Percentiles rank a stretch among this genome's conserved stretches.
phyloP scores from a whole-genome alignment of 305 asterid genomes.

The Nicotiana rustica region DNA sequence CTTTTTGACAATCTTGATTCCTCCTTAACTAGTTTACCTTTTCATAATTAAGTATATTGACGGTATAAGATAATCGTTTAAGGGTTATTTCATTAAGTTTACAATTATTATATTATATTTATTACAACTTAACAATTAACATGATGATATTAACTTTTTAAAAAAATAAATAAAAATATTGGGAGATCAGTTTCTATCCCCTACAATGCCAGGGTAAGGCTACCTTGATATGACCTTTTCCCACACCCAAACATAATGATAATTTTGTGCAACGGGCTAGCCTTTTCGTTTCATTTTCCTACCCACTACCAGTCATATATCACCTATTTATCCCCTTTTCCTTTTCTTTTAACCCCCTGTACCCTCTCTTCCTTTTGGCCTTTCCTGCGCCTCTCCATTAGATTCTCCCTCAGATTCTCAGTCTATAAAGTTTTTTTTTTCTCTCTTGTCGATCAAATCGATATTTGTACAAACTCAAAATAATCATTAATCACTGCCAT shows the following conservation, averaged over 20 bases:
- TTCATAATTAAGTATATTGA: no score
- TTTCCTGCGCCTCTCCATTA: background rate
- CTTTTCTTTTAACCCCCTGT: background rate
- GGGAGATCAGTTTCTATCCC: background rate
- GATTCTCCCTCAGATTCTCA: conserved; percentile 14
- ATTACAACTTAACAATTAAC: no score
- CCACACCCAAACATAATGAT: no score
- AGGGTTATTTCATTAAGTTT: no score
- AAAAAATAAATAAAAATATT: background rate
- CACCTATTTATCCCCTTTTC: background rate
- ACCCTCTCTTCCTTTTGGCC: conserved; percentile 22
- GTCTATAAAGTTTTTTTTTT: background rate
- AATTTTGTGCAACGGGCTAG: no score
- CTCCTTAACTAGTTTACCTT: no score
- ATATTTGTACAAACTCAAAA: conserved; percentile 34
- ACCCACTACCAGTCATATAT: conserved; percentile 18
- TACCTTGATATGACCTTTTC: no score
- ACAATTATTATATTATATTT: no score
- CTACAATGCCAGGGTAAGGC: no score
- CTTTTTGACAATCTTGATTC: no score
- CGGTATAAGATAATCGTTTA: no score
- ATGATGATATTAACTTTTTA: no score
- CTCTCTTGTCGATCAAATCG: conserved; percentile 39
- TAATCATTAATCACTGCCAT: conserved; percentile 39
- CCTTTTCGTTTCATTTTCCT: background rate